These are phyloP conservation scores for Alternaria longipes DNA, from an alignment of 2,329 filamentous ascomycete genomes.

Conservation along the genomic window DNA sequence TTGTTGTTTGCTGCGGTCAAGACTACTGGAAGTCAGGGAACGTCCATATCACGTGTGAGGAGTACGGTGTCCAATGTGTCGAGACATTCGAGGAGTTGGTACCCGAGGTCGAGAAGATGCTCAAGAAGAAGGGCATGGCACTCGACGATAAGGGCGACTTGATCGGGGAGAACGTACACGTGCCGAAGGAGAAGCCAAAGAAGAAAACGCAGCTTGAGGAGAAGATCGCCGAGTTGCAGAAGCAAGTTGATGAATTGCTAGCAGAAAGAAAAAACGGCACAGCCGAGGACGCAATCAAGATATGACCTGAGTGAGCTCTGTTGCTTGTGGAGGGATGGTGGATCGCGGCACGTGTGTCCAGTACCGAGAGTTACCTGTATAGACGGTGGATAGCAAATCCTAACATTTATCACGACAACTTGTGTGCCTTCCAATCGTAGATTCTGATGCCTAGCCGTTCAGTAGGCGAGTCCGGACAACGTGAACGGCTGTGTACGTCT, in stretches of 20 bases:
- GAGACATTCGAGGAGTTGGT: slow-evolving; percentile 56
- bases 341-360: too few relatives aligned
- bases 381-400: too few relatives aligned
- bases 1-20: slow-evolving; percentile 63
- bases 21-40: slow-evolving; percentile 69
- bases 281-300: slow-evolving; percentile 3
- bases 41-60: slow-evolving; percentile 65
- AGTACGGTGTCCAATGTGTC: slow-evolving; percentile 56
- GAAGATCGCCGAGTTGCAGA: slow-evolving; percentile 9
- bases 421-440: too few relatives aligned
- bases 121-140: slow-evolving; percentile 41
- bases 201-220: slow-evolving; percentile 14
- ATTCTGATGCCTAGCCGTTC: too few relatives aligned
- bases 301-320: too few relatives aligned
- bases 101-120: slow-evolving; percentile 45
- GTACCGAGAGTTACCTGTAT: too few relatives aligned
- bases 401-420: too few relatives aligned
- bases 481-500: too few relatives aligned
- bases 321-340: too few relatives aligned
- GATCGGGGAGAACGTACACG: slow-evolving; percentile 10
- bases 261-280: slow-evolving; percentile 1
- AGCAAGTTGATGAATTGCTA: slow-evolving; percentile 8
- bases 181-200: slow-evolving; percentile 11
- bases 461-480: too few relatives aligned
- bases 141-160: slow-evolving; percentile 29